Conservation (phyloP, 2,329 filamentous ascomycete genomes). For the Colletotrichum cereale region DNA sequence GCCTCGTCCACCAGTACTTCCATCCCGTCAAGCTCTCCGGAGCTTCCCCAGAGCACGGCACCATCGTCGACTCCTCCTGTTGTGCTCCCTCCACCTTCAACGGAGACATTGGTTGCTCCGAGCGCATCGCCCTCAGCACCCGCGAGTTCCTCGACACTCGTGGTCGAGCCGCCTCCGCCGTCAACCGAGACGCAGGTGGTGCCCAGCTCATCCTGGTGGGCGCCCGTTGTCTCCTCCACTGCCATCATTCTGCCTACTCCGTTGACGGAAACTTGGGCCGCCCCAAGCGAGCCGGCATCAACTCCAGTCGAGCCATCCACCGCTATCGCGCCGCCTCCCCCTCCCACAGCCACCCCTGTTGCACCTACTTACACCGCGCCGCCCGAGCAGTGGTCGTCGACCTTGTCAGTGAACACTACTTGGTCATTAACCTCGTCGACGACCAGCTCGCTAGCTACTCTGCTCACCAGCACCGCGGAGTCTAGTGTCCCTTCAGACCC, state of each 20-base stretch:
- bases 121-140: background rate
- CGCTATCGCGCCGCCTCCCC: conserved; percentile 4
- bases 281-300: conserved; percentile 9
- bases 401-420: conserved; percentile 26
- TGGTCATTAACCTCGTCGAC: conserved; percentile 22
- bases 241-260: background rate
- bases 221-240: background rate
- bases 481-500: background rate
- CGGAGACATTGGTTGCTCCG: background rate
- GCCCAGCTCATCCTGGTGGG: background rate
- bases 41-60: background rate
- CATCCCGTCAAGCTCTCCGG: background rate
- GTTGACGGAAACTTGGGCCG: background rate
- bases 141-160: background rate
- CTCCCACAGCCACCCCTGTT: background rate
- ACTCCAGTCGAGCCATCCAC: background rate
- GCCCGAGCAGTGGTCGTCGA: conserved; percentile 2
- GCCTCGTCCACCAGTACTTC: background rate
- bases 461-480: background rate
- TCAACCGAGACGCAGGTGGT: background rate
- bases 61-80: background rate
- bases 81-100: background rate
- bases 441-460: background rate
- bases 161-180: background rate
- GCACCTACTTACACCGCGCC: conserved; percentile 31